These are phyloP conservation scores for Chlorociboria aeruginascens DNA, from an alignment of 495 filamentous ascomycete species.

Conservation along the genomic window DNA sequence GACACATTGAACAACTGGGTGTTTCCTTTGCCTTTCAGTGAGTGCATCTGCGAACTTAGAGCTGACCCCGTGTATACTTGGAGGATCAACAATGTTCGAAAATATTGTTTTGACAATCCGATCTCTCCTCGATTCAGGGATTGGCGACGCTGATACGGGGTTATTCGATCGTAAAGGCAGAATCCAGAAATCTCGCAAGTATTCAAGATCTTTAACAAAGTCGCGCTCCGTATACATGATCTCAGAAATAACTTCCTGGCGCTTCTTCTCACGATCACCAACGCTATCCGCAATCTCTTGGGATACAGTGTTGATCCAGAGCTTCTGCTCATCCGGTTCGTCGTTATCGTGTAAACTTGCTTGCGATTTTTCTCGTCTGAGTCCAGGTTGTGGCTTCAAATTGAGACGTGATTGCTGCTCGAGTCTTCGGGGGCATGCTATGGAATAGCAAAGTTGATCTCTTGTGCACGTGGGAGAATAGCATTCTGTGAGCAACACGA, in stretches of 20 bases:
- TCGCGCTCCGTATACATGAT: constrained; percentile 98
- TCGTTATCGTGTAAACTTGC: constrained; percentile 76
- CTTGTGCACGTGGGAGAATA: constrained; percentile 96
- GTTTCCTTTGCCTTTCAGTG: constrained; percentile 81
- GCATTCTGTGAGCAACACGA: constrained; percentile 90
- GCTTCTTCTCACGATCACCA: constrained; percentile 85
- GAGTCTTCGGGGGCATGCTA: constrained; percentile 86
- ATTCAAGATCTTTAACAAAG: constrained; percentile 98
- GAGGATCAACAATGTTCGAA: constrained; percentile 77
- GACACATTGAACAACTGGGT: constrained; percentile 74
- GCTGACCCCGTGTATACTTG: constrained; percentile 76
- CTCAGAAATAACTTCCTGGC: constrained; percentile 96
- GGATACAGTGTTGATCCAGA: constrained; percentile 98
- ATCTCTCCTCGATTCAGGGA: constrained; percentile 79
- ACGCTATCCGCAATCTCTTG: constrained; percentile 88
- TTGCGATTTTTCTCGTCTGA: constrained; percentile 71
- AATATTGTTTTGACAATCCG: constrained; percentile 91
- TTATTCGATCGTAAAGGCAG: constrained; percentile 65
- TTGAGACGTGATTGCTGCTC: constrained; percentile 93
- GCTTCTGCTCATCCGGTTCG: constrained; percentile 87
- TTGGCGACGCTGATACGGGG: constrained; percentile 60
- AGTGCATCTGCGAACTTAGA: constrained; percentile 73
- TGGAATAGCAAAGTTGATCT: constrained; percentile 94
- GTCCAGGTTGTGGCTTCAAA: constrained; percentile 76
- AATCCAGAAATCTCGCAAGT: constrained; percentile 98